Conservation (phyloP, 768 basidiomycete species). For the Psilocybe tampanensis region DNA sequence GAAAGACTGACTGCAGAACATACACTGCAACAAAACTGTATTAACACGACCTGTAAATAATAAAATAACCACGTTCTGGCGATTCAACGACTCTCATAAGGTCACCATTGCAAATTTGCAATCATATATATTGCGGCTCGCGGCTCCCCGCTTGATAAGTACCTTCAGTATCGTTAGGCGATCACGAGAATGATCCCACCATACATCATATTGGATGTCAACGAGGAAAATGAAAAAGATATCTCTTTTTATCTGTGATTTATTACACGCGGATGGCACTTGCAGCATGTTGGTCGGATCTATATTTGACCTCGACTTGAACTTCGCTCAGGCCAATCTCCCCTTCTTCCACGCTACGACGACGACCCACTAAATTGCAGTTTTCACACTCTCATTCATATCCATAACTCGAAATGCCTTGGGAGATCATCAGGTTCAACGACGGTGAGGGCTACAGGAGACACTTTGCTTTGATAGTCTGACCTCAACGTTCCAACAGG, state of each 20-base stretch:
- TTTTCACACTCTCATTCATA: not conserved
- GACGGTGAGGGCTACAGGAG: slow-evolving; percentile 43
- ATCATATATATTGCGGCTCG: too few species aligned
- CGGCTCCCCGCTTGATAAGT: too few species aligned
- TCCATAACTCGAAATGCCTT: slow-evolving; percentile 48
- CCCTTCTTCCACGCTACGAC: not conserved
- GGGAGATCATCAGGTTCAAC: slow-evolving; percentile 59
- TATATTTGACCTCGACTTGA: not conserved
- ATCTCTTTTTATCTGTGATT: too few species aligned
- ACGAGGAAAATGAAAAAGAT: too few species aligned
- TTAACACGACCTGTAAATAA: not conserved
- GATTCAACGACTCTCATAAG: too few species aligned
- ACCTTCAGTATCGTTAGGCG: too few species aligned
- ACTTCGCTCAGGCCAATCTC: not conserved
- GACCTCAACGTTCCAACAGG: too few species aligned
- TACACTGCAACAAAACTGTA: not conserved
- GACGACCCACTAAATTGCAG: not conserved
- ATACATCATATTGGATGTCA: too few species aligned
- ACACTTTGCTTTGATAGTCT: not conserved
- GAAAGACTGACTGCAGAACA: slow-evolving; percentile 1
- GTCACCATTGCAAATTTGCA: too few species aligned
- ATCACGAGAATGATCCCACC: not conserved
- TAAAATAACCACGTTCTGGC: too few species aligned
- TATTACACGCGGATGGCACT: too few species aligned
- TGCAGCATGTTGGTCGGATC: not conserved